Evolutionary conservation across 1,284 basidiomycete genomes (phyloP).

Genomic region (Ustilago xerochloae): DNA sequence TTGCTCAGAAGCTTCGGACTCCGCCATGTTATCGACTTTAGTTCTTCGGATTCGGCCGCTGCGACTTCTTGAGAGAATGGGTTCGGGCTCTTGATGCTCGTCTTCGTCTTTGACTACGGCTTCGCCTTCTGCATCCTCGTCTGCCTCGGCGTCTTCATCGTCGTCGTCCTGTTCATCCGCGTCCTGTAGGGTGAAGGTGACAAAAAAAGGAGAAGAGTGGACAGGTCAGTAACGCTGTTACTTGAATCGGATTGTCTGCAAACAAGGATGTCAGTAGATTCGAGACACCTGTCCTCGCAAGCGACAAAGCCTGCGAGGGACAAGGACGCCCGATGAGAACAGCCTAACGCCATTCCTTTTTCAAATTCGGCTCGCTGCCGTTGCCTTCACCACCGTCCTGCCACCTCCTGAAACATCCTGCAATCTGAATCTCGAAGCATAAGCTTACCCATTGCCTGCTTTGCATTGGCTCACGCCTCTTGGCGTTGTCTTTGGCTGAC

Average conservation of each 20-base stretch:
- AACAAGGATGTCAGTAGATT: slow-evolving; percentile 17
- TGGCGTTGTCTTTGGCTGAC: not conserved
- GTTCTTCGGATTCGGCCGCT: slow-evolving; percentile 36
- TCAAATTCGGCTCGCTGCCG: not conserved
- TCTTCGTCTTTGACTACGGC: slow-evolving; percentile 3
- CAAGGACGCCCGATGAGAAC: not conserved
- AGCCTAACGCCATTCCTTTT: not conserved
- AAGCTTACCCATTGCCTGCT: slow-evolving; percentile 17
- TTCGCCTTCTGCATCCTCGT: slow-evolving; percentile 31
- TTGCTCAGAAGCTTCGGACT: slow-evolving; percentile 30
- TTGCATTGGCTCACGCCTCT: not conserved
- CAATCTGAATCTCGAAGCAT: not conserved
- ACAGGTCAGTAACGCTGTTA: slow-evolving; percentile 11
- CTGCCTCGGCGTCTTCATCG: slow-evolving; percentile 34
- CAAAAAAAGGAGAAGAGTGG: too few relatives aligned
- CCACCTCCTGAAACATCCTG: not conserved
- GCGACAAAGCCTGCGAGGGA: not conserved
- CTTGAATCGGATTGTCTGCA: not conserved
- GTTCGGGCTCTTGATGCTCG: slow-evolving; percentile 27
- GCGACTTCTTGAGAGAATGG: slow-evolving; percentile 31
- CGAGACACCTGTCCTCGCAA: not conserved
- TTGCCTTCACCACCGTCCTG: not conserved
- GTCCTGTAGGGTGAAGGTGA: slow-evolving; percentile 4
- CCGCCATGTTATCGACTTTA: slow-evolving; percentile 24
- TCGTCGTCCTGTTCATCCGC: slow-evolving; percentile 34